Conservation (phyloP, 1,284 basidiomycete species). For the Fomitopsis betulina region DNA sequence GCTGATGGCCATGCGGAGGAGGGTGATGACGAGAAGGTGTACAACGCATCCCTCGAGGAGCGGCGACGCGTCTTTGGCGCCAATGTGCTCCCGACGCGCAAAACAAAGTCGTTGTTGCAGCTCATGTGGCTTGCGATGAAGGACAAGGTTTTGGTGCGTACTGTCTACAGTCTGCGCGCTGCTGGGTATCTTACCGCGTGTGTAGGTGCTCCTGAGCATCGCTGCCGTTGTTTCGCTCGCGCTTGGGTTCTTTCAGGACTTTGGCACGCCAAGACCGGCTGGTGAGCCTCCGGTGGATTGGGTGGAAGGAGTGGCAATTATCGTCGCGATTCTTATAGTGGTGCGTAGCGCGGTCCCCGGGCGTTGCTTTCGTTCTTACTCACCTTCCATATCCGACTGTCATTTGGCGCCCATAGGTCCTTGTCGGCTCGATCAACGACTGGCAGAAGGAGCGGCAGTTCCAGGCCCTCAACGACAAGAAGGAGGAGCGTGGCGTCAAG, state of each 20-base stretch:
- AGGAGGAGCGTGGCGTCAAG: conserved; percentile 93
- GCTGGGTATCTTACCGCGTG: neutral
- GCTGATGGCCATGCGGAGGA: conserved; percentile 20
- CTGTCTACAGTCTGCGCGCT: neutral
- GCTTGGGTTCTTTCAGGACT: conserved; percentile 91
- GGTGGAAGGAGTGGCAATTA: conserved; percentile 98
- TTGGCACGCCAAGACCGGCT: conserved; percentile 62
- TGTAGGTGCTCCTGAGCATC: conserved; percentile 81
- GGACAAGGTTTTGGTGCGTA: conserved; percentile 87
- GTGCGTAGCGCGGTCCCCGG: conserved; percentile 36
- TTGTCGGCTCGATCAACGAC: conserved; percentile 87
- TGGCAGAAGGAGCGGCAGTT: conserved; percentile 99
- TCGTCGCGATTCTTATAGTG: conserved; percentile 85
- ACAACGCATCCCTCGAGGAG: conserved; percentile 54
- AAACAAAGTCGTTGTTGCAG: conserved; percentile 74
- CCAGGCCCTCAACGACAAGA: conserved; percentile 88
- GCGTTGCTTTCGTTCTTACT: neutral
- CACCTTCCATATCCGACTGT: conserved; percentile 1
- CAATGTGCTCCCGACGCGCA: conserved; percentile 78
- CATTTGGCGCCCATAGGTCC: conserved; percentile 41
- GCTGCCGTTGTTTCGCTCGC: conserved; percentile 93
- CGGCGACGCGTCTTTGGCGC: conserved; percentile 76
- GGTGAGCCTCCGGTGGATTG: conserved; percentile 81
- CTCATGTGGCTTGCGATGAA: conserved; percentile 95
- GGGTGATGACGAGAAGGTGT: conserved; percentile 36